Evolutionary conservation across 495 filamentous ascomycete genomes (phyloP).

Genomic region (Lophiotrema nucula): DNA sequence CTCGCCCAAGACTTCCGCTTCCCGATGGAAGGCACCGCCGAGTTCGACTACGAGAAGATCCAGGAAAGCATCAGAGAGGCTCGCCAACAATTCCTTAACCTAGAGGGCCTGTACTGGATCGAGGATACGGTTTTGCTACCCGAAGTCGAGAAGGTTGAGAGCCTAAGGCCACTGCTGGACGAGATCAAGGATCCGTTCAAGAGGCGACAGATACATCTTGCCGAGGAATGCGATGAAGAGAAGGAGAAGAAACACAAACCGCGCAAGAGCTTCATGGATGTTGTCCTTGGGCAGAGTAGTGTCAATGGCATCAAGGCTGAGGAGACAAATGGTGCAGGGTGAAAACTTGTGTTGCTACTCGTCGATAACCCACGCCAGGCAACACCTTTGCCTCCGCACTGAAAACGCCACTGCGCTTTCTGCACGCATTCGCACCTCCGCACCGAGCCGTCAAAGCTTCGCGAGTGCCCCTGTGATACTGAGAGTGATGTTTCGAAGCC

Average conservation of each 20-base stretch:
- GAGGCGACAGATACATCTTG: constrained; percentile 15
- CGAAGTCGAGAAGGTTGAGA: constrained; percentile 21
- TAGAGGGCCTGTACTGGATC: constrained; percentile 35
- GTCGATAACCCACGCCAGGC: too few species aligned
- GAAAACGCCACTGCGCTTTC: too few species aligned
- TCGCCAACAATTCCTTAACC: constrained; percentile 28
- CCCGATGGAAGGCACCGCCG: constrained; percentile 25
- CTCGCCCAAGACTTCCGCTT: constrained; percentile 35
- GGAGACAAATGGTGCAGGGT: background rate
- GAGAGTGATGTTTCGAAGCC: too few species aligned
- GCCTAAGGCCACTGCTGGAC: constrained; percentile 17
- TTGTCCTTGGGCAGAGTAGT: constrained; percentile 5
- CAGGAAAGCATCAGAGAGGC: constrained; percentile 27
- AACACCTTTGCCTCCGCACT: too few species aligned
- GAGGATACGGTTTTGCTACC: constrained; percentile 8
- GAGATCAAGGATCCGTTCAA: constrained; percentile 16
- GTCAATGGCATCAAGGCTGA: constrained; percentile 4
- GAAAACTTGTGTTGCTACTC: background rate
- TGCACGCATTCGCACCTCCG: too few species aligned
- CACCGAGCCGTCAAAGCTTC: too few species aligned
- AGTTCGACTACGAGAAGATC: constrained; percentile 28
- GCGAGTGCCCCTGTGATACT: too few species aligned
- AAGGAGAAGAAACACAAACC: constrained; percentile 18
- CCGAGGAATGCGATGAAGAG: background rate
- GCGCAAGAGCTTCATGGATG: constrained; percentile 31